Base-by-base conservation (phyloP, 2,329 filamentous ascomycete genomes). In the Neofusicoccum ribis region DNA sequence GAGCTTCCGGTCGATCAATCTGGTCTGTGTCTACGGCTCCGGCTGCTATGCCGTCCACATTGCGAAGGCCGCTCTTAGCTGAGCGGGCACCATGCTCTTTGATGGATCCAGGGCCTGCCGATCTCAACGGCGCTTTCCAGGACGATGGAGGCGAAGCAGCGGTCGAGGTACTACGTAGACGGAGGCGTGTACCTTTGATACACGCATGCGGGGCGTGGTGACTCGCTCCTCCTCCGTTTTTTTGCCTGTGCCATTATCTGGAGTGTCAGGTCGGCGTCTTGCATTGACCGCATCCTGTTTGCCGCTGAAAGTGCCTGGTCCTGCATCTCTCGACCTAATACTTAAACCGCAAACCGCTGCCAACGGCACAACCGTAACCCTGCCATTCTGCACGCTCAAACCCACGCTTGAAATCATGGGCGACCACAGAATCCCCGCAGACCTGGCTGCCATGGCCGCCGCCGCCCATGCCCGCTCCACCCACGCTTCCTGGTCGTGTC, bases 101-200 rank as follows among this genome's bases (percentile, higher is more conserved):
- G 75, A 31, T 74, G 67, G 36, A 72, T 79, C 81, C 81, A 83
- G 5, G 79, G 80, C n/a, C 68, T 71, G 49, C 78, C 73, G 20
- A 72, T 67, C 5, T 79, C 76, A 5, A 82, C 68, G 0, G 72
- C 73, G 64, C 77, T 76, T 65, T 83, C 81, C 12, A 83, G 75
- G 5, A 82, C 74, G 47, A 82, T 80, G 9, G 79, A 77, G 4
- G 77, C 79, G 67, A 81, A 82, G 69, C 79, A 81, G 67, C 81
- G 80, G 65, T 81, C 79, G 8, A 78, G 68, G 41, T 74, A 69
- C 3, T 23, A 23, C 23, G 23, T 23, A 23, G 23, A 23, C 23
- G 23, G 23, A 23, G 23, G 23, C 23, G 23, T 23, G 23, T 23
- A 23, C 3, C 23, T 23, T 23, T 3, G 23, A 23, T 23, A 23